Percentiles rank a stretch among this genome's conserved stretches.
phyloP scores from a whole-genome alignment of 106 monocot genomes.

The Allium sativum region DNA sequence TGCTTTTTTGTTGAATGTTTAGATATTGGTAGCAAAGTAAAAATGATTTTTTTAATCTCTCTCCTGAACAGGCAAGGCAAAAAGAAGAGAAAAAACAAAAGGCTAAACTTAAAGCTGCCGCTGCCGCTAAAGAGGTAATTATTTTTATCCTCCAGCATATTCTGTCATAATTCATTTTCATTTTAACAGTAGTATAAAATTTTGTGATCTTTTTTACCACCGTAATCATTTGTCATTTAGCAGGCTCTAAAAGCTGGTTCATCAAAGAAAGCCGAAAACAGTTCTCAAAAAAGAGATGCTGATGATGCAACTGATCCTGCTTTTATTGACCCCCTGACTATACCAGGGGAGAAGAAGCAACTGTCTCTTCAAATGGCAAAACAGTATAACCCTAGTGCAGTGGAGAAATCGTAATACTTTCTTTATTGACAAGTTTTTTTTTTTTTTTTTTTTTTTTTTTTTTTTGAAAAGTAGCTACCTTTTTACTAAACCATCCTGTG shows the following conservation, averaged over 20 bases:
- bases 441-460: too few relatives aligned
- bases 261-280: slow-evolving; percentile 66
- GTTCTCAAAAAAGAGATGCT: slow-evolving; percentile 32
- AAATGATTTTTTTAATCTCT: background rate
- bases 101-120: slow-evolving; percentile 66
- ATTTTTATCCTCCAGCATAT: too few relatives aligned
- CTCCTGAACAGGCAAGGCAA: slow-evolving; percentile 41
- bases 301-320: slow-evolving; percentile 67
- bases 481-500: background rate
- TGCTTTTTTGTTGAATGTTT: too few relatives aligned
- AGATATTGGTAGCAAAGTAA: background rate
- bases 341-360: slow-evolving; percentile 65
- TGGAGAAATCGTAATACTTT: slow-evolving; percentile 76
- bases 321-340: slow-evolving; percentile 70
- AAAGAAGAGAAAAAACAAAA: slow-evolving; percentile 84
- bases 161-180: too few relatives aligned
- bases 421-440: background rate
- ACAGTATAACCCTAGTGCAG: slow-evolving; percentile 79
- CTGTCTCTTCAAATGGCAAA: slow-evolving; percentile 85
- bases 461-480: too few relatives aligned
- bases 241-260: slow-evolving; percentile 35
- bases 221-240: background rate
- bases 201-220: background rate
- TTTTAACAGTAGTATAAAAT: too few relatives aligned
- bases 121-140: slow-evolving; percentile 54